These are phyloP conservation scores for Colletotrichum sojae DNA, from an alignment of 2,329 filamentous ascomycete genomes.

Conservation along the genomic window DNA sequence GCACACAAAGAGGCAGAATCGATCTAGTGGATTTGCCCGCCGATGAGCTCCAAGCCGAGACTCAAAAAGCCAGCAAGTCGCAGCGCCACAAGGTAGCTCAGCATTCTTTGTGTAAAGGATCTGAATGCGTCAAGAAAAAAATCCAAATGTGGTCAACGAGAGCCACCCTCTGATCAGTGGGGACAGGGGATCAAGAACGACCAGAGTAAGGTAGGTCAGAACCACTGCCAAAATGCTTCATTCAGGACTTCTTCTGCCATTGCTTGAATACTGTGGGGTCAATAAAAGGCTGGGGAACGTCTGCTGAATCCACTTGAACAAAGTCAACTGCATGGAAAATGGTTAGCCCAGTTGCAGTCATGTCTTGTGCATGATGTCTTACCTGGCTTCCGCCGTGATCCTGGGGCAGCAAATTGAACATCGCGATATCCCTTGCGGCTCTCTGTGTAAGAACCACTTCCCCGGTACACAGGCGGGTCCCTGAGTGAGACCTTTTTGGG, in stretches of 20 bases:
- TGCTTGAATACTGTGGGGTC: conserved; percentile 39
- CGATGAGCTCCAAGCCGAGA: neutral
- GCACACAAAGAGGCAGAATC: neutral
- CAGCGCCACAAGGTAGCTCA: too few relatives aligned
- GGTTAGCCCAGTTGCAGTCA: conserved; percentile 2
- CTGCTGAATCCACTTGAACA: conserved; percentile 42
- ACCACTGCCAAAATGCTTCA: too few relatives aligned
- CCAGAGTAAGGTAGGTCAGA: too few relatives aligned
- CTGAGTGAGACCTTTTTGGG: conserved; percentile 23
- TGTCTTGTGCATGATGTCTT: neutral
- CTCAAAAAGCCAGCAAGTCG: neutral
- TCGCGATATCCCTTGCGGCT: conserved; percentile 28
- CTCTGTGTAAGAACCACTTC: conserved; percentile 41
- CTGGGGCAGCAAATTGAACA: conserved; percentile 36
- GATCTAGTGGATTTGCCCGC: neutral
- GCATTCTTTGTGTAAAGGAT: neutral
- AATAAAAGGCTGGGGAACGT: conserved; percentile 43
- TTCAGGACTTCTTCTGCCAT: conserved; percentile 31
- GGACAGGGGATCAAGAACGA: too few relatives aligned
- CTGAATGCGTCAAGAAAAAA: neutral
- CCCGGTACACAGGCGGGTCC: conserved; percentile 33
- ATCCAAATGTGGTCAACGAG: neutral
- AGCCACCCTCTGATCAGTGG: neutral
- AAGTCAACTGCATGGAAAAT: conserved; percentile 28
- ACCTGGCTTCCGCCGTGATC: conserved; percentile 35